These are phyloP conservation scores for Aspergillus sp. DNA, from an alignment of 2,329 filamentous ascomycete genomes.

Conservation along the genomic window DNA sequence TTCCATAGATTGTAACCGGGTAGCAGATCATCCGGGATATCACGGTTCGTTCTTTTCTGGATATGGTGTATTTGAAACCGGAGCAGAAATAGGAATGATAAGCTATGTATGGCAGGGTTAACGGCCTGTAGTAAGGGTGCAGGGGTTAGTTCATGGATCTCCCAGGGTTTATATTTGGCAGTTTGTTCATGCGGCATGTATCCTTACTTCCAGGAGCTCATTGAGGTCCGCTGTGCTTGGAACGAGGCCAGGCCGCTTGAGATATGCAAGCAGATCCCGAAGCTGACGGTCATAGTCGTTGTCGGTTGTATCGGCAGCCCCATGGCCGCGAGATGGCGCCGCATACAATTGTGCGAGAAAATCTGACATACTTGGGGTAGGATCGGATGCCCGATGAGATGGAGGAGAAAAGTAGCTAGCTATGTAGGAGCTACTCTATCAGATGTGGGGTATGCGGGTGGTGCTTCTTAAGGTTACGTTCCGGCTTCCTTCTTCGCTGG, in stretches of 20 bases:
- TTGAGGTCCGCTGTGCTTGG: constrained; percentile 33
- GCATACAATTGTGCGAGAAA: constrained; percentile 37
- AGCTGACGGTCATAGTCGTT: constrained; percentile 47
- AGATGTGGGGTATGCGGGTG: too few species aligned
- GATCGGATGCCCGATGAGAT: too few species aligned
- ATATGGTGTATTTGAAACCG: constrained; percentile 46
- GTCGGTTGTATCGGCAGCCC: constrained; percentile 33
- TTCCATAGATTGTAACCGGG: constrained; percentile 52
- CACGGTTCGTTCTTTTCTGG: constrained; percentile 35
- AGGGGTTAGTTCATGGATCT: constrained; percentile 1
- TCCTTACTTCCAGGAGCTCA: constrained; percentile 23
- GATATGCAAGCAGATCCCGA: constrained; percentile 35
- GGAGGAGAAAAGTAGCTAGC: too few species aligned
- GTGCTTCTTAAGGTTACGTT: too few species aligned
- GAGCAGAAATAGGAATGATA: constrained; percentile 60
- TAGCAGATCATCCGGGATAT: constrained; percentile 39
- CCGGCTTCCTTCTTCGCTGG: too few species aligned
- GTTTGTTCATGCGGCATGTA: neutral
- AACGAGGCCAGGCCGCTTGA: constrained; percentile 38
- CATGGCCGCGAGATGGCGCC: constrained; percentile 41
- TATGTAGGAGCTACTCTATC: too few species aligned
- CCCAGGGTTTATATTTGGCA: neutral
- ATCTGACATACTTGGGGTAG: constrained; percentile 22
- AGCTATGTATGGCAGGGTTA: constrained; percentile 58
- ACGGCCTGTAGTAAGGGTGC: constrained; percentile 32